A percentile compares a stretch with the other conserved stretches of the same genome.
phyloP scores from a whole-genome alignment of 2,329 filamentous ascomycete genomes.

The Aspergillus ibericus region DNA sequence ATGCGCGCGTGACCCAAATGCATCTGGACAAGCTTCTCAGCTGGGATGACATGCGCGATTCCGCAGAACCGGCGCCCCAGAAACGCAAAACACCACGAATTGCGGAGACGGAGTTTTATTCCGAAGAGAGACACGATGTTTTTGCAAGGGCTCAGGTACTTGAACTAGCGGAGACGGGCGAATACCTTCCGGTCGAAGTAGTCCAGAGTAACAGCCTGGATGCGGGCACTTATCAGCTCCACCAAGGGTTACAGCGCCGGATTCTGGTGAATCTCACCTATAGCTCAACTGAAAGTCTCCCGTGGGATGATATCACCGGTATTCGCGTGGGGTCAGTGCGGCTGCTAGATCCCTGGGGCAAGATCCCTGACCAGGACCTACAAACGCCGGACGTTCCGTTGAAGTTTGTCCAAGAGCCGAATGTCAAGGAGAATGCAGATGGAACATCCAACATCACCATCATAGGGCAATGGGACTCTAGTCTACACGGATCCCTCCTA shows the following conservation, averaged over 20 bases:
- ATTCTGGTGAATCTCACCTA: conserved; percentile 88
- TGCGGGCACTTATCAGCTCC: conserved; percentile 87
- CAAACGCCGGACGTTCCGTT: conserved; percentile 72
- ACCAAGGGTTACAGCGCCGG: conserved; percentile 88
- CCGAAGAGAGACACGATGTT: conserved; percentile 90
- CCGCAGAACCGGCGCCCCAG: conserved; percentile 56
- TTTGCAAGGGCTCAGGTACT: conserved; percentile 85
- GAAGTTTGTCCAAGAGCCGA: conserved; percentile 73
- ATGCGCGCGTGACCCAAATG: conserved; percentile 86
- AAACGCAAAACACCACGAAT: conserved; percentile 67
- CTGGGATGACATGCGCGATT: conserved; percentile 97
- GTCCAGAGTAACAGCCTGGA: conserved; percentile 82
- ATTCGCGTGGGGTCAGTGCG: conserved; percentile 79
- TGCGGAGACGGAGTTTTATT: conserved; percentile 88
- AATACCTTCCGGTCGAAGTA: conserved; percentile 90
- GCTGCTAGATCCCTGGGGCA: conserved; percentile 80
- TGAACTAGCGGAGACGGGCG: conserved; percentile 86
- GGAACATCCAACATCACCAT: conserved; percentile 85
- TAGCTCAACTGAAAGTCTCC: conserved; percentile 81
- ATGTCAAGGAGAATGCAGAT: conserved; percentile 81
- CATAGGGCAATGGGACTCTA: conserved; percentile 95
- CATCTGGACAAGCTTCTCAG: conserved; percentile 95
- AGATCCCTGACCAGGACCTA: conserved; percentile 74
- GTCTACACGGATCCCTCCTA: conserved; percentile 84
- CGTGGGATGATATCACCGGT: conserved; percentile 79